Evolutionary conservation across 352 stramenopile genomes (phyloP), one percentile per base, ranked within the genome.

Genomic region (Phytophthora uliginosa): DNA sequence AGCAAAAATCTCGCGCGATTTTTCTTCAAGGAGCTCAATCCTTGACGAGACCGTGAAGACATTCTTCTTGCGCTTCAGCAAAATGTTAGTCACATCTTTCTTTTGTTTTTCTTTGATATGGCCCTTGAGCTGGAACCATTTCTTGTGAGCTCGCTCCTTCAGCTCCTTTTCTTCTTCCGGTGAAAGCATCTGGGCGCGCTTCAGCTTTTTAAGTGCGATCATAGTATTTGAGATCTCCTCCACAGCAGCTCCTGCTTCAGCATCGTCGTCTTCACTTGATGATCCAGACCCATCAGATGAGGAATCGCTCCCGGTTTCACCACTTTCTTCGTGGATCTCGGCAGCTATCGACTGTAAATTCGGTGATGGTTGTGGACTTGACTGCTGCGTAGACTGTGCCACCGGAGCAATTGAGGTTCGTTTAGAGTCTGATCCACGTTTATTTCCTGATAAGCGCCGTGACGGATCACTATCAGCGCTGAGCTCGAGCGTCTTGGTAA

Each of bases 61-160:
- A 20, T 92, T 93, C 52, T 93, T 93, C 73, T 93, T 93, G 57
- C 86, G 86, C 68, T 90, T 93, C 52, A 93, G 78, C 36, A 92
- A 38, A 54, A 93, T 93, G 47, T 90, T 93, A 6, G 84, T 78
- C 13, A 92, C 75, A 34, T 92, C 84, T 53, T 91, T 92, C 62
- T 93, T 93, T 52, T 91, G 83, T 48, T 93, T 92, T 48, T 93
- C 86, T 54, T 92, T 91, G 33, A 93, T 70, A 69, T 93, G 86
- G 12, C 84, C 84, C 61, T 89, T 88, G 42, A 93, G 64, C 18
- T 88, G 84, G 65, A 87, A 90, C 86, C 86, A 93, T 45, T 93
- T 93, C 18, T 86, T 70, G 45, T 88, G 83, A 15, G 84, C 77
- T 28, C 84, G 84, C 18, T 92, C 66, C 45, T 91, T 90, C 36